Evolutionary conservation across 257 asterid genomes (phyloP), one percentile per base, ranked within the genome.

Genomic region (Cordia subcordata): DNA sequence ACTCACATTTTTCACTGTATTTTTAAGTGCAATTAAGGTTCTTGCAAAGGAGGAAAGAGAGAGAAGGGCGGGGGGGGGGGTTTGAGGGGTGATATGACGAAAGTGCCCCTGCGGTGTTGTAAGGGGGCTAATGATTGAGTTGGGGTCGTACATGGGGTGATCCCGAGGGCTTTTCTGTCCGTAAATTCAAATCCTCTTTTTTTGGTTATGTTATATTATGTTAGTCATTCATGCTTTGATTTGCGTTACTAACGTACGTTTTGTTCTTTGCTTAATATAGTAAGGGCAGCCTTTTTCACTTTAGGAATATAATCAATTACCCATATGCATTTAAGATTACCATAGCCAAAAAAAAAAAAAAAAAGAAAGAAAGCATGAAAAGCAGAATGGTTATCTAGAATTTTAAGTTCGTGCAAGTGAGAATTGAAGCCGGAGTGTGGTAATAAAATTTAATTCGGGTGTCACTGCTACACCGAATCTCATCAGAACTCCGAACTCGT

Each of bases 91-190:
- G 15, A 14, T 42, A 72, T 64, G 75, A 61, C 79, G 21, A 19
- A 39, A 65, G 59, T 55, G 74, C 71, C 82, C 78, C 66, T 60
- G 57, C 64, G 49, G 52, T 51, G 19, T 53, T 68, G n/a, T 55
- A 22, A 63, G 63, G 57, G 63, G 46, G 60, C 56, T 70, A 63
- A 79, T 82, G 74, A 80, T 74, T 79, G 81, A 53, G 23, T 37
- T 15, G 69, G n/a, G 9, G 56, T 55, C 47, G 88, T 77, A 81
- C 86, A 15, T 47, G 87, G 75, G 85, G 71, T 55, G 79, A 90
- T 87, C 91, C 89, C 85, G 84, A 87, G 87, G 96, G 86, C 86
- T 75, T 70, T 76, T 68, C 42, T 46, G 90, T 85, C 85, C 80
- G 57, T 58, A 69, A 77, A 72, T 56, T 70, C n/a, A n/a, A n/a